Evolutionary conservation across 441 rosid species (phyloP).

Genomic region (Sinapis alba): DNA sequence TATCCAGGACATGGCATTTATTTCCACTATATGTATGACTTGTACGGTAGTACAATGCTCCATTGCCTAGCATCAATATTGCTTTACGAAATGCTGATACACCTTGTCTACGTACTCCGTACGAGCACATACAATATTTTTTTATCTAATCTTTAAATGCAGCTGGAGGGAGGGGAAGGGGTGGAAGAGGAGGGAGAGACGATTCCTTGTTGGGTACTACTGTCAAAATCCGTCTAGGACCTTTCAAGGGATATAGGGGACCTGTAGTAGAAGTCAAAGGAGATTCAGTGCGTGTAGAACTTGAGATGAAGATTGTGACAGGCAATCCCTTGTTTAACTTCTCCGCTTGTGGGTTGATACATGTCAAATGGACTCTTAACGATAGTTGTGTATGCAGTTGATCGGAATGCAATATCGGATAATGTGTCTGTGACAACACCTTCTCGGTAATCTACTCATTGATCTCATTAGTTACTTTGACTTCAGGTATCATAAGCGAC

Average conservation of each 20-base stretch:
- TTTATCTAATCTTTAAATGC: conserved; percentile 34
- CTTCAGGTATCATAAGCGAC: background rate
- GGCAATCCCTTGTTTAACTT: conserved; percentile 56
- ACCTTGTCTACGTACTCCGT: background rate
- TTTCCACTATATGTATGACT: conserved; percentile 8
- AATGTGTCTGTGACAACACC: conserved; percentile 67
- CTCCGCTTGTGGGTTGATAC: conserved; percentile 13
- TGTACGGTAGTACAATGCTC: background rate
- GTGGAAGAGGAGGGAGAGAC: conserved; percentile 92
- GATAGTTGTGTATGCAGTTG: conserved; percentile 62
- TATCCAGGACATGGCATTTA: background rate
- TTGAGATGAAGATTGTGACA: conserved; percentile 94
- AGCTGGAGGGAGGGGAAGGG: conserved; percentile 91
- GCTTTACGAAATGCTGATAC: conserved; percentile 5
- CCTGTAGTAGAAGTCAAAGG: conserved; percentile 93
- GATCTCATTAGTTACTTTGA: conserved; percentile 14
- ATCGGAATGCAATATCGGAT: conserved; percentile 76
- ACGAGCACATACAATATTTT: background rate
- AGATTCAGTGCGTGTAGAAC: conserved; percentile 77
- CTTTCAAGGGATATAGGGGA: conserved; percentile 90
- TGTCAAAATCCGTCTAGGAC: conserved; percentile 84
- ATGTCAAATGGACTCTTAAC: conserved; percentile 33
- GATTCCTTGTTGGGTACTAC: conserved; percentile 83
- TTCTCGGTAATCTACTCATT: conserved; percentile 54
- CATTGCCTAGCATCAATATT: conserved; percentile 7